These are phyloP conservation scores for Corchorus olitorius DNA, from an alignment of 345 rosid genomes.

Conservation along the genomic window DNA sequence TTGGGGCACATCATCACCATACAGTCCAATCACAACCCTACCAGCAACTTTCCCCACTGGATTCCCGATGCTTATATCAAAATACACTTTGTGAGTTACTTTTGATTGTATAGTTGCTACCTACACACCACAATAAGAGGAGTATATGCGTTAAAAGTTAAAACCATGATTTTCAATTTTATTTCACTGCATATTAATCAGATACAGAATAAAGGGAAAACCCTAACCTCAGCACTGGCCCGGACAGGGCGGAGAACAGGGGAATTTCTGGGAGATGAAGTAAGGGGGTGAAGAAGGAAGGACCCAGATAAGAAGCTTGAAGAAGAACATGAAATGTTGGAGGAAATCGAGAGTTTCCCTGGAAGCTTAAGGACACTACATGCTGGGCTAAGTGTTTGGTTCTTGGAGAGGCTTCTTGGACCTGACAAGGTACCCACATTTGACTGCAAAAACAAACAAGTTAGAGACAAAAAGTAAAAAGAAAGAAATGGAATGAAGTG, in stretches of 20 bases:
- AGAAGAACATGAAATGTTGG: conserved; percentile 35
- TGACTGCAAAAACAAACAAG: conserved; percentile 42
- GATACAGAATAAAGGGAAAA: not conserved
- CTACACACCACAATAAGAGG: conserved; percentile 31
- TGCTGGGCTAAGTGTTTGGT: conserved; percentile 30
- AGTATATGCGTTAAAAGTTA: not conserved
- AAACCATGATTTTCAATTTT: not conserved
- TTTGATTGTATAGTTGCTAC: conserved; percentile 60
- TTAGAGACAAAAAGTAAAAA: not conserved
- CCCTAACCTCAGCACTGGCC: conserved; percentile 72
- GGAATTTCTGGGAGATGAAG: conserved; percentile 38
- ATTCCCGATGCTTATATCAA: conserved; percentile 91
- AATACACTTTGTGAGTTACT: conserved; percentile 86
- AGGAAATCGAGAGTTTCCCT: conserved; percentile 26
- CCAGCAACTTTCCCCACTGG: conserved; percentile 89
- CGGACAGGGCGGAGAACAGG: conserved; percentile 45
- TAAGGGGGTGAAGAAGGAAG: conserved; percentile 34
- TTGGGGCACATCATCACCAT: conserved; percentile 93
- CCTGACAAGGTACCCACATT: conserved; percentile 49
- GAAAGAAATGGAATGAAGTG: not conserved
- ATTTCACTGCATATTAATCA: not conserved
- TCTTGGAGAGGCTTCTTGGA: conserved; percentile 37
- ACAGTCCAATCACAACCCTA: conserved; percentile 89
- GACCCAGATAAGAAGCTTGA: conserved; percentile 43
- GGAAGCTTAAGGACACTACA: conserved; percentile 34